Evolutionary conservation across 306 rosid species (phyloP).

Genomic region (Sindora glabra): DNA sequence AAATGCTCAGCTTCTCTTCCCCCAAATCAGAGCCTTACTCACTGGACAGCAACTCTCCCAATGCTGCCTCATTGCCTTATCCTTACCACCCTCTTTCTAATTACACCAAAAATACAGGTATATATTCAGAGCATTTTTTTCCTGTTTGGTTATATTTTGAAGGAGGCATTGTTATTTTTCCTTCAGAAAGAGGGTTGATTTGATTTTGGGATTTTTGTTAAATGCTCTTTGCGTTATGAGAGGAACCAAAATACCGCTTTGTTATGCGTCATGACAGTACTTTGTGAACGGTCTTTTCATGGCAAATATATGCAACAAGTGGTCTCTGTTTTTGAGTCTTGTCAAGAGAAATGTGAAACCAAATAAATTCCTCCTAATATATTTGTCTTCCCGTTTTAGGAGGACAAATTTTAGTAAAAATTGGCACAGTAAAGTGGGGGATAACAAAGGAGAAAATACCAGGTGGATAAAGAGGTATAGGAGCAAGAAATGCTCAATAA

Average conservation of each 20-base stretch:
- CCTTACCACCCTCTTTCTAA: slow-evolving; percentile 24
- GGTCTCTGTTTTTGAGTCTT: slow-evolving; percentile 44
- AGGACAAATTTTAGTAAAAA: slow-evolving; percentile 15
- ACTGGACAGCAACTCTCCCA: slow-evolving; percentile 13
- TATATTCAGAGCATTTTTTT: not conserved
- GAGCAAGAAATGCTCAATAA: slow-evolving; percentile 15
- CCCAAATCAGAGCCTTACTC: slow-evolving; percentile 51
- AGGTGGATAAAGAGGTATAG: slow-evolving; percentile 1
- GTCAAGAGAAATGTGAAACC: slow-evolving; percentile 25
- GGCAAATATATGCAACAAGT: slow-evolving; percentile 19
- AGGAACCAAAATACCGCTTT: slow-evolving; percentile 19
- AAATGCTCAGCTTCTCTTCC: slow-evolving; percentile 75
- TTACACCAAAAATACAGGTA: slow-evolving; percentile 49
- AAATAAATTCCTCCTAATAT: not conserved
- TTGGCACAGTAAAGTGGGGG: slow-evolving; percentile 20
- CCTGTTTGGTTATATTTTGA: not conserved
- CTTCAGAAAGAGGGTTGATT: too few species aligned
- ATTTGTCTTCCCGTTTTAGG: slow-evolving; percentile 24
- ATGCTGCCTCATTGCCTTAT: slow-evolving; percentile 29
- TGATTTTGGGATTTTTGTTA: not conserved
- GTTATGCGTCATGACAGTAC: slow-evolving; percentile 17
- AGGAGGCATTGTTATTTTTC: too few species aligned
- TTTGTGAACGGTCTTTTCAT: slow-evolving; percentile 63
- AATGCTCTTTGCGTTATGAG: slow-evolving; percentile 10
- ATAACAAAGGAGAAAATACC: slow-evolving; percentile 30